Evolutionary conservation across 2,329 filamentous ascomycete species (phyloP).

Genomic region (Aspergillus luchuensis): DNA sequence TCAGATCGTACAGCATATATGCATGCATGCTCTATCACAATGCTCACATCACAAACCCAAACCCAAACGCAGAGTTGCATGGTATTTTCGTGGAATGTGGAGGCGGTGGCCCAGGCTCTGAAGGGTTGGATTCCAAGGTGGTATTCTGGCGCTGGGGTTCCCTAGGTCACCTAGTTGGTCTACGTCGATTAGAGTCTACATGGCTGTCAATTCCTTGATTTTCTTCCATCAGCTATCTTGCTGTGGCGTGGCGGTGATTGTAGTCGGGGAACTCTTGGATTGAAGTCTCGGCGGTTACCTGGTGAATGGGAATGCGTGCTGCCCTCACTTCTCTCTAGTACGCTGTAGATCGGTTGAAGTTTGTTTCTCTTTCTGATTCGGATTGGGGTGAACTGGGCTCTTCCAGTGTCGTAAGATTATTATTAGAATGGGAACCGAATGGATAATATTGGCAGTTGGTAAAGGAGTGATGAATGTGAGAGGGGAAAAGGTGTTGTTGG

Average conservation of each 20-base stretch:
- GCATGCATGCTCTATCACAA: background rate
- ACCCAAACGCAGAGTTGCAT: background rate
- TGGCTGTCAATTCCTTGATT: too few species aligned
- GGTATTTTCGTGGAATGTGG: background rate
- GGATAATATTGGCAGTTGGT: background rate
- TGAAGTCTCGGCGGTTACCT: background rate
- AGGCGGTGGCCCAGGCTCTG: background rate
- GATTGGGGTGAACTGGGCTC: background rate
- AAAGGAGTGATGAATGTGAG: background rate
- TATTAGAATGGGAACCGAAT: background rate
- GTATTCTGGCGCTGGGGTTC: background rate
- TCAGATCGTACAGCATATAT: background rate
- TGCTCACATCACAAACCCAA: background rate
- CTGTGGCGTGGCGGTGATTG: background rate
- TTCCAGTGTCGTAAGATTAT: background rate
- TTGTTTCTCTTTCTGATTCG: background rate
- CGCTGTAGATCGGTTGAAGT: background rate
- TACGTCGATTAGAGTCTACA: too few species aligned
- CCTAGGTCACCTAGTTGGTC: too few species aligned
- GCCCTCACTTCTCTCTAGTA: background rate
- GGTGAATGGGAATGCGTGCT: background rate
- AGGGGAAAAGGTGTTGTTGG: background rate
- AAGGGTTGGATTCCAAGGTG: background rate
- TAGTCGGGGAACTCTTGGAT: background rate
- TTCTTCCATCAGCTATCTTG: too few species aligned